Evolutionary conservation across 805 yeast genomes (phyloP).

Genomic region (Wickerhamiella alocasiicola): DNA sequence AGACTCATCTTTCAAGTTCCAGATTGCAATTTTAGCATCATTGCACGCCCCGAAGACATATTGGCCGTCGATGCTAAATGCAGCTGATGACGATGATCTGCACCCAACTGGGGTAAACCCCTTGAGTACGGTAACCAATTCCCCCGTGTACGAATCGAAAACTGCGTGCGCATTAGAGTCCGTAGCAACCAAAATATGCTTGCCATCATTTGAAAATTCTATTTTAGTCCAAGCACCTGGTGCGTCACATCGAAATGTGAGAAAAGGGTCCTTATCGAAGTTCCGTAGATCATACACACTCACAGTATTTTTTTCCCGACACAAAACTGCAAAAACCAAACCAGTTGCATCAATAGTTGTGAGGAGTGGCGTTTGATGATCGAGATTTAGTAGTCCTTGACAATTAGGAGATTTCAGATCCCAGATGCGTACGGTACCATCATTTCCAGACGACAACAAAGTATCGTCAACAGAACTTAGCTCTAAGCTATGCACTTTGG

Average conservation of each 20-base stretch:
- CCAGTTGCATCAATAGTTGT: constrained; percentile 80
- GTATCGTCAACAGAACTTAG: constrained; percentile 57
- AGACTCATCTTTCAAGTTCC: constrained; percentile 32
- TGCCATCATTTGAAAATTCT: constrained; percentile 73
- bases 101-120: constrained; percentile 36
- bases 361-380: constrained; percentile 40
- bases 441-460: constrained; percentile 57
- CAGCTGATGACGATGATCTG: constrained; percentile 37
- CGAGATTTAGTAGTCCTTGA: constrained; percentile 39
- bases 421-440: constrained; percentile 78
- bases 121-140: constrained; percentile 33
- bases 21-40: constrained; percentile 39
- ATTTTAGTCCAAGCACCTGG: constrained; percentile 41
- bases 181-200: constrained; percentile 45
- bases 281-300: constrained; percentile 50
- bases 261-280: constrained; percentile 47
- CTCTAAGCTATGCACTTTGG: constrained; percentile 58
- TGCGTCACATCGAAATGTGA: constrained; percentile 30
- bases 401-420: constrained; percentile 59
- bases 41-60: constrained; percentile 50
- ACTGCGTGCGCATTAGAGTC: constrained; percentile 42
- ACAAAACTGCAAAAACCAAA: constrained; percentile 59
- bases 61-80: constrained; percentile 57
- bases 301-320: constrained; percentile 33
- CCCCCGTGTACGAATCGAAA: constrained; percentile 59